A percentile compares a stretch with the other conserved stretches of the same genome.
Evolutionary conservation across 2,329 filamentous ascomycete genomes (phyloP).

Genomic region (Anisogramma anomala): DNA sequence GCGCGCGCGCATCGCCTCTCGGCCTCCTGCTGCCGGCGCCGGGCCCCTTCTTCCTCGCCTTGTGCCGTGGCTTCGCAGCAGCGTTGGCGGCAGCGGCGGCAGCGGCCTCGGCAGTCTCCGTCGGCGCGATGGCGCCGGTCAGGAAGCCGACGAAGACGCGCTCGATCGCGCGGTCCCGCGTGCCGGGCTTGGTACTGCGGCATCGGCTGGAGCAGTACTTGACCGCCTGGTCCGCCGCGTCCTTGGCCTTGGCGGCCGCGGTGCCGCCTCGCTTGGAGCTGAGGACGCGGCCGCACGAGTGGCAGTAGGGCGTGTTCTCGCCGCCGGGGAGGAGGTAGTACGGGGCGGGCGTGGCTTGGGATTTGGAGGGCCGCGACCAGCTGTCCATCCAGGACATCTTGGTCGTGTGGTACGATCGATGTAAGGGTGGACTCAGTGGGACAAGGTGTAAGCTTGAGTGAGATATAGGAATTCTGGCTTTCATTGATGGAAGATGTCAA

Average conservation of each 20-base stretch:
- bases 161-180: constrained; percentile 41
- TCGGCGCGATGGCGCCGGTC: constrained; percentile 9
- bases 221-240: constrained; percentile 17
- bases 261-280: constrained; percentile 23
- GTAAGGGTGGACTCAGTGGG: no score
- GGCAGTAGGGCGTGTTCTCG: constrained; percentile 42
- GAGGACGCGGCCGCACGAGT: constrained; percentile 45
- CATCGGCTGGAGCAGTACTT: constrained; percentile 50
- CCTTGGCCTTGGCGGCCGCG: neutral
- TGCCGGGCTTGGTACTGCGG: constrained; percentile 37
- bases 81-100: neutral
- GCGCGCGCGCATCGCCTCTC: constrained; percentile 40
- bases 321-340: constrained; percentile 38
- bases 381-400: constrained; percentile 32
- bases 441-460: neutral
- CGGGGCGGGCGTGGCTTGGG: constrained; percentile 36
- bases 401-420: neutral
- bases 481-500: neutral
- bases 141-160: constrained; percentile 31
- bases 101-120: neutral
- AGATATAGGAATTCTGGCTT: neutral
- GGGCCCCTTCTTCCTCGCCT: constrained; percentile 18
- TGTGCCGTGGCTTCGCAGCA: neutral
- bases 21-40: constrained; percentile 23
- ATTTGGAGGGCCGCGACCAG: constrained; percentile 29